Conservation (phyloP, 441 rosid species). For the Raphanus hybrid region DNA sequence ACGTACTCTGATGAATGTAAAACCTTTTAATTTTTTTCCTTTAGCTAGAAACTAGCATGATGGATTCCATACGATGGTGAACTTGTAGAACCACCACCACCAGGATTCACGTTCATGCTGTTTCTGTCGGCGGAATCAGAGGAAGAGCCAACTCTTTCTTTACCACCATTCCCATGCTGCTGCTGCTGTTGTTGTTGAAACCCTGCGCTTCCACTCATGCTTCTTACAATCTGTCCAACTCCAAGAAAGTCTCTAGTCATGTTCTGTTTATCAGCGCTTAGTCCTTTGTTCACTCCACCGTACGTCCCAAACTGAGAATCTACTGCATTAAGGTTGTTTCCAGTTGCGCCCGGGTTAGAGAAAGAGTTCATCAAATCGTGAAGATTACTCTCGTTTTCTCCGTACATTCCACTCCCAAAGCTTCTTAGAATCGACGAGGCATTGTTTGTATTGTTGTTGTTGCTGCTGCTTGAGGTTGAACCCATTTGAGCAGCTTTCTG, state of each 20-base stretch:
- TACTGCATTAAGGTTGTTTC: slow-evolving; percentile 47
- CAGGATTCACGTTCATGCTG: slow-evolving; percentile 44
- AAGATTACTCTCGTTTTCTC: slow-evolving; percentile 52
- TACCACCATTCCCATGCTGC: slow-evolving; percentile 45
- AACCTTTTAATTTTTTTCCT: background rate
- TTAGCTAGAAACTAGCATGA: slow-evolving; percentile 57
- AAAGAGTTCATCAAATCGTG: slow-evolving; percentile 56
- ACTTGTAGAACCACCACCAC: slow-evolving; percentile 51
- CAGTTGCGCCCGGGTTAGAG: slow-evolving; percentile 44
- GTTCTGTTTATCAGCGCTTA: slow-evolving; percentile 49
- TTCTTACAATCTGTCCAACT: slow-evolving; percentile 70
- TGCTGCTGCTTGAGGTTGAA: slow-evolving; percentile 48
- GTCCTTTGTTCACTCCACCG: slow-evolving; percentile 39
- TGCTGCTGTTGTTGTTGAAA: slow-evolving; percentile 48
- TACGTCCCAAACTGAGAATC: slow-evolving; percentile 49
- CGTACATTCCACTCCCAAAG: slow-evolving; percentile 47
- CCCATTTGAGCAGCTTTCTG: slow-evolving; percentile 70
- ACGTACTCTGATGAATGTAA: slow-evolving; percentile 30
- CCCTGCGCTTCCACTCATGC: slow-evolving; percentile 56
- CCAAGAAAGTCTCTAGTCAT: slow-evolving; percentile 82
- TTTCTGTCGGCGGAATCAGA: slow-evolving; percentile 59
- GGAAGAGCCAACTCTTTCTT: slow-evolving; percentile 52
- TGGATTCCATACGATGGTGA: slow-evolving; percentile 64
- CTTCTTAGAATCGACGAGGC: slow-evolving; percentile 54
- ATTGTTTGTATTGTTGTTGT: slow-evolving; percentile 42